These are phyloP conservation scores for Coniochaeta pulveracea DNA, from an alignment of 2,329 filamentous ascomycete genomes.

Conservation along the genomic window DNA sequence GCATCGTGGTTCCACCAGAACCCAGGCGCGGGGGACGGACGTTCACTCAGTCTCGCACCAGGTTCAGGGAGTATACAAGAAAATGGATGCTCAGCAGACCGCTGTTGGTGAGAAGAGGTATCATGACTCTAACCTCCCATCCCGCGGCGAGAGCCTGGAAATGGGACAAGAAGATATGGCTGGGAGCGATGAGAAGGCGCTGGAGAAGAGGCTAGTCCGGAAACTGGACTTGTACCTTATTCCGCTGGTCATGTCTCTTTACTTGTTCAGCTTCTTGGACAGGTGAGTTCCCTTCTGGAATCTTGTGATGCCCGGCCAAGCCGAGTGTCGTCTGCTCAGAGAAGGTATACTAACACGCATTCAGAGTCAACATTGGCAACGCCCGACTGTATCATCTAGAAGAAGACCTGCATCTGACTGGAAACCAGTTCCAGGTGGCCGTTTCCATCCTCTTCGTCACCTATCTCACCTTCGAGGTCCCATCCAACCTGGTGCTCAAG, in stretches of 20 bases:
- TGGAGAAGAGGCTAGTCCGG: conserved; percentile 47
- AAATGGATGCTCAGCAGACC: too few relatives aligned
- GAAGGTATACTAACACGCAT: conserved; percentile 9
- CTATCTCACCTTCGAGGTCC: conserved; percentile 50
- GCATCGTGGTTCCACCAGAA: too few relatives aligned
- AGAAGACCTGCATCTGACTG: conserved; percentile 45
- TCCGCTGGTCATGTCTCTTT: conserved; percentile 56
- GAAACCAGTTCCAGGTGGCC: conserved; percentile 59
- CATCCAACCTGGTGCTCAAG: conserved; percentile 54
- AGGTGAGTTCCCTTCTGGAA: conserved; percentile 27
- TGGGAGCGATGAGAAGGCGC: too few relatives aligned
- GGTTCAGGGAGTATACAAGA: too few relatives aligned
- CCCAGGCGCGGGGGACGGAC: too few relatives aligned
- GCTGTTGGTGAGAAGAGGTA: too few relatives aligned
- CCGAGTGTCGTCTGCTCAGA: neutral
- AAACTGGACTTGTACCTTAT: conserved; percentile 56
- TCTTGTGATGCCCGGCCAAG: neutral
- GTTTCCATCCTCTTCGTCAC: conserved; percentile 60
- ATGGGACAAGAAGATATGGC: too few relatives aligned
- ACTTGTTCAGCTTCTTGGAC: conserved; percentile 67
- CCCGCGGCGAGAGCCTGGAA: too few relatives aligned
- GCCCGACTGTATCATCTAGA: conserved; percentile 54
- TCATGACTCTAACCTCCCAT: too few relatives aligned
- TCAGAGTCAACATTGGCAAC: conserved; percentile 63
- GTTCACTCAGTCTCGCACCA: too few relatives aligned